Percentiles rank a stretch among this genome's conserved stretches.
Conservation (phyloP, 768 basidiomycete genomes). For the Trametes gibbosa region DNA sequence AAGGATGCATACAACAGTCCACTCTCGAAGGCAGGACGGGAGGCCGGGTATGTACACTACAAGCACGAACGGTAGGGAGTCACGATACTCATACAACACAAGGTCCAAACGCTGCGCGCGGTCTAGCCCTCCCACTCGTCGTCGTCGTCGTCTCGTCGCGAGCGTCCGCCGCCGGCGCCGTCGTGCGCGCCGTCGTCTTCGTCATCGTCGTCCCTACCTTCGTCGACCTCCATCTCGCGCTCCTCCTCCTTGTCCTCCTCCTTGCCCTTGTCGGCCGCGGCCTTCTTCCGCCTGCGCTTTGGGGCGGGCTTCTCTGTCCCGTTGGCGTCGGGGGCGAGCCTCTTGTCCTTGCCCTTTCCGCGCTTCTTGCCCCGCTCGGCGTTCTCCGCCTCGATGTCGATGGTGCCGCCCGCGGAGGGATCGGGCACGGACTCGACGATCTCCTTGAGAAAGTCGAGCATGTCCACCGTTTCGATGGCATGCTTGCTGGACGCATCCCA, state of each 20-base stretch:
- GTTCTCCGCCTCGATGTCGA: slow-evolving; percentile 64
- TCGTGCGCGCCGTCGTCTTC: slow-evolving; percentile 42
- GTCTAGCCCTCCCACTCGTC: slow-evolving; percentile 37
- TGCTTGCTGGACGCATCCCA: slow-evolving; percentile 65
- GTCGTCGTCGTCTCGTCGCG: slow-evolving; percentile 38
- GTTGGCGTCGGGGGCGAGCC: slow-evolving; percentile 33
- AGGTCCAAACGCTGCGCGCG: not conserved
- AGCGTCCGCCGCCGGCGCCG: slow-evolving; percentile 34
- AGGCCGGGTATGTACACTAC: no score
- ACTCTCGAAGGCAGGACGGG: no score
- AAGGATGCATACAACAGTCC: not conserved
- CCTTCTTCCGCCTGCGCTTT: slow-evolving; percentile 42
- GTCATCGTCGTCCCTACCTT: slow-evolving; percentile 38
- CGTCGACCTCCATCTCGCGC: slow-evolving; percentile 36
- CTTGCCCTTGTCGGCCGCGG: slow-evolving; percentile 19
- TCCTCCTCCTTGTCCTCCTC: slow-evolving; percentile 37
- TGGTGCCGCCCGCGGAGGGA: slow-evolving; percentile 79
- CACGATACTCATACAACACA: slow-evolving; percentile 31
- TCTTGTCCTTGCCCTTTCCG: slow-evolving; percentile 48
- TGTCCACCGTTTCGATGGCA: slow-evolving; percentile 81
- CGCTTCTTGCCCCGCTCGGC: slow-evolving; percentile 54
- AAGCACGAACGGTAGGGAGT: not conserved
- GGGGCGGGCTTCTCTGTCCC: slow-evolving; percentile 37
- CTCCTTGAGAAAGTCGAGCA: slow-evolving; percentile 93
- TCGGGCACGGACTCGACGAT: slow-evolving; percentile 85